Conservation (phyloP, 176 grass and related monocot species). For the Bromus sterilis region DNA sequence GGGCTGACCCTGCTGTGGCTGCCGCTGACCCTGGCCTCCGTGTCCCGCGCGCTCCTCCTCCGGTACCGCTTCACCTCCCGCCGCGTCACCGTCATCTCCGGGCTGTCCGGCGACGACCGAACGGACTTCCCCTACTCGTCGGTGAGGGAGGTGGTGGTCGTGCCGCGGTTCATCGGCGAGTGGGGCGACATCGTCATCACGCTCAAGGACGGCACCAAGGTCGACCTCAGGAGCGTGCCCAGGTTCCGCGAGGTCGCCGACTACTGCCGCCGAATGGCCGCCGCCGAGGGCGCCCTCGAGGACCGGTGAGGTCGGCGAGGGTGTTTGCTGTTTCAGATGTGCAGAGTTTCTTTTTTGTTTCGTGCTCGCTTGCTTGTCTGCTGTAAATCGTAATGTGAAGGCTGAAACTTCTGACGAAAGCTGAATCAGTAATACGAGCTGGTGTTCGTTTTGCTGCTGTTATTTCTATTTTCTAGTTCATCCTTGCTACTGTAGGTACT, state of each 20-base stretch:
- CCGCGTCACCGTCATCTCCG: slow-evolving; percentile 77
- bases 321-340: neutral
- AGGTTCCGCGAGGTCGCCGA: slow-evolving; percentile 88
- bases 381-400: neutral
- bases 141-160: slow-evolving; percentile 57
- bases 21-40: slow-evolving; percentile 82
- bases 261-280: slow-evolving; percentile 67
- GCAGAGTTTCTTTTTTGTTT: neutral
- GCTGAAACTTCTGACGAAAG: neutral
- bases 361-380: neutral
- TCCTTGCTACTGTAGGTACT: too few species aligned
- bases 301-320: neutral
- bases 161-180: slow-evolving; percentile 89
- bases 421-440: neutral
- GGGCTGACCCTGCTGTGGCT: slow-evolving; percentile 89
- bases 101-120: slow-evolving; percentile 76
- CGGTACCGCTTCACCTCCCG: slow-evolving; percentile 88
- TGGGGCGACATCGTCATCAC: slow-evolving; percentile 96
- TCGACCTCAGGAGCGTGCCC: slow-evolving; percentile 93
- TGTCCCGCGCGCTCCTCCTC: slow-evolving; percentile 78
- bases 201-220: slow-evolving; percentile 81
- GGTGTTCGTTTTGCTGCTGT: neutral
- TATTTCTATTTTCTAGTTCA: neutral
- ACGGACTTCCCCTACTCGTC: slow-evolving; percentile 87
- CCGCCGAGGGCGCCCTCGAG: slow-evolving; percentile 30